Evolutionary conservation across 441 rosid genomes (phyloP), one percentile per base, ranked within the genome.

Genomic region (Jatropha multifida): DNA sequence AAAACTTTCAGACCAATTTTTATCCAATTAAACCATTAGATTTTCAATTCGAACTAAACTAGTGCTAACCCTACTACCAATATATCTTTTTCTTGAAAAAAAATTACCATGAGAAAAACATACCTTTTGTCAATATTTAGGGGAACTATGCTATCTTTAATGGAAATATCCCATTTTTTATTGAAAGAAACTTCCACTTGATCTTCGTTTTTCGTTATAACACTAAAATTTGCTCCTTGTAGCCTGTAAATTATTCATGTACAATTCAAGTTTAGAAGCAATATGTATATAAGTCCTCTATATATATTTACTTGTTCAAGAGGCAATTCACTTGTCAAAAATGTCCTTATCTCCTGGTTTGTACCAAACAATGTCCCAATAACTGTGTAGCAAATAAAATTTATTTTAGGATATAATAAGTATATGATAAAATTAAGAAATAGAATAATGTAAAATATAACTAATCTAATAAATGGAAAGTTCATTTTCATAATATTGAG

Each of bases 121-220:
- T 56, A 91, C 96, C 96, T 91, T 84, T 85, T 90, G 78, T 91
- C 97, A 11, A 93, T 79, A 66, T 88, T 88, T 63, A 93, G 71
- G 4, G 96, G 97, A 58, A 82, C 85, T n/a, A 38, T 37, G 12
- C 66, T 37, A 37, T 68, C 68, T 15, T 71, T 71, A 2, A 54
- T 65, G 6, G 83, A 38, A n/a, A 54, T 46, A 41, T 58, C 68
- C 94, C 96, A 91, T 49, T 41, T 74, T 71, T 77, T 82, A 1
- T 79, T 77, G 76, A 91, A 93, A 7, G 97, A 93, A 17, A 93
- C 17, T 85, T 93, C 97, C 13, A 87, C 83, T 72, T 83, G 83
- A 17, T 90, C 87, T 76, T 86, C 83, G 38, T 72, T 80, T 75
- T 44, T 72, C 7, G 68, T 75, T 44, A 91, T 79, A 61, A 93